Percentiles rank a stretch among this genome's conserved stretches.
Evolutionary conservation across 352 stramenopile genomes (phyloP).

Genomic region (Phytophthora crassamura): DNA sequence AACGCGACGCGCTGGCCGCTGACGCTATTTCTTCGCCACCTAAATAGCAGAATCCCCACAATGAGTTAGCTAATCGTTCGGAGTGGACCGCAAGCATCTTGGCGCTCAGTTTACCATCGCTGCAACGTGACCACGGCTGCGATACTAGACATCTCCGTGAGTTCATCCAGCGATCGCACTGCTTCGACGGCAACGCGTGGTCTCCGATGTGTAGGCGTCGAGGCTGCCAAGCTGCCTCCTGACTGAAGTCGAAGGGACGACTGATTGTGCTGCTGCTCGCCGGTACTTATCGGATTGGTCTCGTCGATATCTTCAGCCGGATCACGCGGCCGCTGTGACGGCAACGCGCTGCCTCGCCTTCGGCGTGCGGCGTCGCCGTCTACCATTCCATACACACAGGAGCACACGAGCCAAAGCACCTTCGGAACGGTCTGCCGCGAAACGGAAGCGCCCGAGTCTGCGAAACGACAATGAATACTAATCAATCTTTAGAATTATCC

Average conservation of each 20-base stretch:
- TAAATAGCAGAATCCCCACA: constrained; percentile 2
- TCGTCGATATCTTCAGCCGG: constrained; percentile 5
- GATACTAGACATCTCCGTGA: constrained; percentile 46
- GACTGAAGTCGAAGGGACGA: constrained; percentile 13
- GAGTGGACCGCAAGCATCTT: not conserved
- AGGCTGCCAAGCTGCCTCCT: not conserved
- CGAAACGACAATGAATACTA: not conserved
- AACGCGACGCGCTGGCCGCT: constrained; percentile 44
- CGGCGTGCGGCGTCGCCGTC: constrained; percentile 9
- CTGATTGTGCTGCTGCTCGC: constrained; percentile 15
- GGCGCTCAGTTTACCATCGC: constrained; percentile 31
- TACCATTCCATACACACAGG: constrained; percentile 24
- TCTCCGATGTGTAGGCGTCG: constrained; percentile 20
- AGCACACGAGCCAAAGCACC: constrained; percentile 2
- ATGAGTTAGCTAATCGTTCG: not conserved
- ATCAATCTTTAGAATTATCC: no score
- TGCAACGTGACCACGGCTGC: constrained; percentile 50
- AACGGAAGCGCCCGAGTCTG: constrained; percentile 12
- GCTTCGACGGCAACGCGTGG: constrained; percentile 6
- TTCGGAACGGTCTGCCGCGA: constrained; percentile 7
- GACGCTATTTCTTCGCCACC: constrained; percentile 43
- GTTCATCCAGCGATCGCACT: constrained; percentile 40
- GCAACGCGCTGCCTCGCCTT: constrained; percentile 5
- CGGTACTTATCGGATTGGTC: constrained; percentile 19
- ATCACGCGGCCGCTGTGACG: constrained; percentile 6